phyloP scores from a whole-genome alignment of 2,329 filamentous ascomycete genomes.

The Xylariomycetidae sp. region DNA sequence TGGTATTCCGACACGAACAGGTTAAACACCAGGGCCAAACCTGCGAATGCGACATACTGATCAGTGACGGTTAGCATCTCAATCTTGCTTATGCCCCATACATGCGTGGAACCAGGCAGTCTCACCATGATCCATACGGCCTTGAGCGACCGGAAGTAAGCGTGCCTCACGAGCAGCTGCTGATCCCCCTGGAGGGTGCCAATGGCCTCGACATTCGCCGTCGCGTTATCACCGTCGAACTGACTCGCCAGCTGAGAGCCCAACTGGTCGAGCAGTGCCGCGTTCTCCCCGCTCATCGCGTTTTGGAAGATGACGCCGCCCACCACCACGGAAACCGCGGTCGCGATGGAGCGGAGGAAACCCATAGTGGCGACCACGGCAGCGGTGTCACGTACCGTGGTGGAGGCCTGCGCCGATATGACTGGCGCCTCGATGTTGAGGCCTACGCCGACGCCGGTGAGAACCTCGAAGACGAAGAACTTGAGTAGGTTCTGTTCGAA shows the following conservation, averaged over 20 bases:
- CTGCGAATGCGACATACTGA: not conserved
- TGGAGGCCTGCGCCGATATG: constrained; percentile 59
- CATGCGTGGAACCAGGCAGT: not conserved
- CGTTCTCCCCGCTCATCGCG: constrained; percentile 11
- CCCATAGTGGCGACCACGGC: constrained; percentile 58
- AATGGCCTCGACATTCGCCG: constrained; percentile 13
- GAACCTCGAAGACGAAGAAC: constrained; percentile 51
- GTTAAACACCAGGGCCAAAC: not conserved
- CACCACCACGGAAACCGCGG: constrained; percentile 53
- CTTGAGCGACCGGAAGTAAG: constrained; percentile 12
- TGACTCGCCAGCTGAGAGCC: constrained; percentile 8
- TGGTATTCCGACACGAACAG: not conserved
- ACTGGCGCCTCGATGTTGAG: constrained; percentile 60
- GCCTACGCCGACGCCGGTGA: constrained; percentile 57
- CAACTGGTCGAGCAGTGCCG: constrained; percentile 8
- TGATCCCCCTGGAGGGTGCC: constrained; percentile 7
- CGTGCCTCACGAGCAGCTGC: constrained; percentile 10
- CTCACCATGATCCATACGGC: constrained; percentile 18
- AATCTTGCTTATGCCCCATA: not conserved
- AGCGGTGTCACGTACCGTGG: constrained; percentile 56
- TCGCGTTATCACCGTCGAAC: constrained; percentile 13
- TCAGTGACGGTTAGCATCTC: not conserved
- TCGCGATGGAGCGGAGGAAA: constrained; percentile 55
- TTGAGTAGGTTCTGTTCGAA: constrained; percentile 42
- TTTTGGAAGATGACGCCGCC: constrained; percentile 47